Base-by-base conservation (phyloP, 371 early-diverging fungal species). In the Mucor indicus region DNA sequence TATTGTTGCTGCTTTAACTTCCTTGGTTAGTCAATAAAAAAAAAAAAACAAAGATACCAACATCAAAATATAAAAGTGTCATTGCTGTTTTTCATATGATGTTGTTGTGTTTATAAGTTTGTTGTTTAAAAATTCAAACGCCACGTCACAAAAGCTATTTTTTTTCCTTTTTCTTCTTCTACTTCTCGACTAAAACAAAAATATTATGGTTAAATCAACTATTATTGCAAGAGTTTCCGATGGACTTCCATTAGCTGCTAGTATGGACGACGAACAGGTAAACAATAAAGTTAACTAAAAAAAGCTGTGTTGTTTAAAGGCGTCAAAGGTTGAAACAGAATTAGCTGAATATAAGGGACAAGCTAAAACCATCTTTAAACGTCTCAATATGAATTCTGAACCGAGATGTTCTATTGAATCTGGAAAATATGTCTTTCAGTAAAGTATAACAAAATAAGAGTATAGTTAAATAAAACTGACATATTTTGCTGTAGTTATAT, bases 201-300 rank as follows among this genome's bases (percentile, higher is more conserved):
- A 20, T 22, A 43, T 19, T n/a, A 95, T 95, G 98, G 94, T 98
- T 38, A 85, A 87, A 56, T 89, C 95, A 9, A 94, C 95, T 23
- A 88, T 95, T 59, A 95, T 98, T 57, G 93, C 93, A 31, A 85
- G 98, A 55, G 84, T 96, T 23, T 80, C 86, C 9, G 98, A 98
- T 80, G 96, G 95, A 2, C 81, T 96, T 46, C 96, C 94, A 2
- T 77, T 98, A 52, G 97, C 98, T 27, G 97, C 96, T 11, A 92
- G 93, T 33, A 92, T 96, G 83, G 98, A 97, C 72, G 97, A 98
- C 66, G 95, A 95, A 39, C 92, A 95, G 89, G 94, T 90, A 75
- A 38, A 32, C n/a, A 38, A 27, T 27, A 27, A 5, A 27, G 5
- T 5, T 27, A 27, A 29, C 6, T 29, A 29, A 29, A 29, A 12